A percentile compares a stretch with the other conserved stretches of the same genome.
Evolutionary conservation across 164 flowering plant species (phyloP).

Genomic region (Vitis amurensis): DNA sequence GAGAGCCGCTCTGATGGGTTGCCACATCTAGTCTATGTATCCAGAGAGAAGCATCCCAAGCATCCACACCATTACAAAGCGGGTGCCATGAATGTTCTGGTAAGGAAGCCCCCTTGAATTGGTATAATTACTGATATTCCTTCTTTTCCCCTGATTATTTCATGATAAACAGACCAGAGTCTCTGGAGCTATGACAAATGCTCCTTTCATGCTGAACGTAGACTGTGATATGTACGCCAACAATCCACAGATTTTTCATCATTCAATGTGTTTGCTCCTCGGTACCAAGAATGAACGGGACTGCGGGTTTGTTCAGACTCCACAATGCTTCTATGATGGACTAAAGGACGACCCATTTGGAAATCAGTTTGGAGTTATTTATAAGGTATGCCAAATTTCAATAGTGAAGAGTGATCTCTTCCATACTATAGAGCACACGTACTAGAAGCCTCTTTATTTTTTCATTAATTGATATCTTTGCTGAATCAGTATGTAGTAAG

Average conservation of each 20-base stretch:
- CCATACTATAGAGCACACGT: too few relatives aligned
- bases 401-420: too few relatives aligned
- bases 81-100: constrained; percentile 76
- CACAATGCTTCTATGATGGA: constrained; percentile 48
- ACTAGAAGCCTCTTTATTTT: too few relatives aligned
- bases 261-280: constrained; percentile 57
- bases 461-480: neutral
- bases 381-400: constrained; percentile 20
- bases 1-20: constrained; percentile 32
- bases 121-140: neutral
- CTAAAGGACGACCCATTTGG: constrained; percentile 53
- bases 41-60: constrained; percentile 67
- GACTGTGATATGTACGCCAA: constrained; percentile 76
- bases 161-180: constrained; percentile 42
- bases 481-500: constrained; percentile 13
- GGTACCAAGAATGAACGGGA: constrained; percentile 33
- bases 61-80: constrained; percentile 66
- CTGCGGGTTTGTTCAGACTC: constrained; percentile 47
- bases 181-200: constrained; percentile 73
- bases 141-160: neutral
- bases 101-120: constrained; percentile 5
- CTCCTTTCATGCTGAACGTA: constrained; percentile 67
- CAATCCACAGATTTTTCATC: constrained; percentile 47
- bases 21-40: constrained; percentile 54
- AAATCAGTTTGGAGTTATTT: constrained; percentile 22